Conservation (phyloP, 2,329 filamentous ascomycete genomes). For the Aspergillus bombycis region DNA sequence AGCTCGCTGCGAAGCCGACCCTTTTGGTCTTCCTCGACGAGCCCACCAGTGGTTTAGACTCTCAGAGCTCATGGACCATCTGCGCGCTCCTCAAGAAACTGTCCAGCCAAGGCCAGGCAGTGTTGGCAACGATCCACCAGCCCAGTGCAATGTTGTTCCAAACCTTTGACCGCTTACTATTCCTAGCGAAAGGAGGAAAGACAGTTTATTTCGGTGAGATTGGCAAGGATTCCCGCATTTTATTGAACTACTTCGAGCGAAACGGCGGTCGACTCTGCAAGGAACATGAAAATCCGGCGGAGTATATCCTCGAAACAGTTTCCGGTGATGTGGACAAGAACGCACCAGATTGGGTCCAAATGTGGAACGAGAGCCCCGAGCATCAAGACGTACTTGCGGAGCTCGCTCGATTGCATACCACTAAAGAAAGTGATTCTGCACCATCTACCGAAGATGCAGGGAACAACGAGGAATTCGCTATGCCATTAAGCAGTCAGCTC, state of each 20-base stretch:
- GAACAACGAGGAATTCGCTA: slow-evolving; percentile 73
- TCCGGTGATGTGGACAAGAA: slow-evolving; percentile 62
- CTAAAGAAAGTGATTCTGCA: not conserved
- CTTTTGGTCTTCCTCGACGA: slow-evolving; percentile 85
- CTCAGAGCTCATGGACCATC: slow-evolving; percentile 73
- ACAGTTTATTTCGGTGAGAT: slow-evolving; percentile 68
- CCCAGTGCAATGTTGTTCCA: slow-evolving; percentile 87
- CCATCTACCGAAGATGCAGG: slow-evolving; percentile 51
- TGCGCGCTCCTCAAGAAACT: slow-evolving; percentile 75
- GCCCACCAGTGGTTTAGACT: slow-evolving; percentile 84
- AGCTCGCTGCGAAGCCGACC: slow-evolving; percentile 82
- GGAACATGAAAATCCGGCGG: slow-evolving; percentile 53
- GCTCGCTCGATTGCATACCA: slow-evolving; percentile 51
- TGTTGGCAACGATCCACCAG: slow-evolving; percentile 89
- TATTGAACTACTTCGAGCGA: slow-evolving; percentile 62
- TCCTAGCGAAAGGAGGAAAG: slow-evolving; percentile 62
- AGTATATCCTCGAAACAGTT: slow-evolving; percentile 64
- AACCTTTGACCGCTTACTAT: slow-evolving; percentile 65
- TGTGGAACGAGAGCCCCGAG: slow-evolving; percentile 61
- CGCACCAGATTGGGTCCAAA: slow-evolving; percentile 61
- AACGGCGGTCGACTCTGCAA: slow-evolving; percentile 51
- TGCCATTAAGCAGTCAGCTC: slow-evolving; percentile 68
- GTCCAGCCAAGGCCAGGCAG: slow-evolving; percentile 77
- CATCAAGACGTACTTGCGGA: slow-evolving; percentile 57
- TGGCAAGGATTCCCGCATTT: slow-evolving; percentile 55